Evolutionary conservation across 768 basidiomycete genomes (phyloP).

Genomic region (Omphalotus guepiniiformis): DNA sequence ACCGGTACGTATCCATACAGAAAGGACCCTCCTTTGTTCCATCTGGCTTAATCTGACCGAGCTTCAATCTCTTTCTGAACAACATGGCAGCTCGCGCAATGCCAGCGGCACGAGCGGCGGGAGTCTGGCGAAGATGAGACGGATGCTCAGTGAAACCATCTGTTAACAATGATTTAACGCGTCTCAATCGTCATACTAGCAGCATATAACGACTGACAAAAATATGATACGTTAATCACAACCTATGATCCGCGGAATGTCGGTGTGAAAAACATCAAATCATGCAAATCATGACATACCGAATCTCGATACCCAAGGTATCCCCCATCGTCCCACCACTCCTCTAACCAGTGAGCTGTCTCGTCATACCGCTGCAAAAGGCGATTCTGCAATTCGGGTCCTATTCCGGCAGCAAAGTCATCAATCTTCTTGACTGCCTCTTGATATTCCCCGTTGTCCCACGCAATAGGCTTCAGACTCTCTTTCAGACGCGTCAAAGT

Average conservation of each 20-base stretch:
- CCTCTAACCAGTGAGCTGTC: constrained; percentile 79
- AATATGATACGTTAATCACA: constrained; percentile 92
- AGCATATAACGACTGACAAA: constrained; percentile 47
- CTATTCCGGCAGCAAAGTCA: constrained; percentile 48
- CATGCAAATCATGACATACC: constrained; percentile 33
- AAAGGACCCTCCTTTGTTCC: constrained; percentile 61
- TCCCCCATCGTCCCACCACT: constrained; percentile 89
- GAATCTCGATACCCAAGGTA: constrained; percentile 88
- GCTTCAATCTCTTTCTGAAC: constrained; percentile 67
- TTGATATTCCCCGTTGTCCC: constrained; percentile 53
- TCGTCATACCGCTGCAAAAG: constrained; percentile 52
- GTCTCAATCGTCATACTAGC: neutral
- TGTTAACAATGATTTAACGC: too few relatives aligned
- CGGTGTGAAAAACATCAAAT: constrained; percentile 1
- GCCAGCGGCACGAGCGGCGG: constrained; percentile 65
- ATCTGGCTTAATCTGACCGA: constrained; percentile 63
- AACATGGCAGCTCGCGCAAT: constrained; percentile 69
- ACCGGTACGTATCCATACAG: constrained; percentile 89
- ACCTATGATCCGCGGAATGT: constrained; percentile 45
- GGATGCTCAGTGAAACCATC: constrained; percentile 78
- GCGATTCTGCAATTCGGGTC: constrained; percentile 57
- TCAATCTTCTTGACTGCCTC: constrained; percentile 61
- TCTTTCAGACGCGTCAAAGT: constrained; percentile 70
- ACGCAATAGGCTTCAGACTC: constrained; percentile 70
- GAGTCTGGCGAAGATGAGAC: constrained; percentile 49